phyloP scores from a whole-genome alignment of 2,329 filamentous ascomycete species.

The Alternaria alternata region DNA sequence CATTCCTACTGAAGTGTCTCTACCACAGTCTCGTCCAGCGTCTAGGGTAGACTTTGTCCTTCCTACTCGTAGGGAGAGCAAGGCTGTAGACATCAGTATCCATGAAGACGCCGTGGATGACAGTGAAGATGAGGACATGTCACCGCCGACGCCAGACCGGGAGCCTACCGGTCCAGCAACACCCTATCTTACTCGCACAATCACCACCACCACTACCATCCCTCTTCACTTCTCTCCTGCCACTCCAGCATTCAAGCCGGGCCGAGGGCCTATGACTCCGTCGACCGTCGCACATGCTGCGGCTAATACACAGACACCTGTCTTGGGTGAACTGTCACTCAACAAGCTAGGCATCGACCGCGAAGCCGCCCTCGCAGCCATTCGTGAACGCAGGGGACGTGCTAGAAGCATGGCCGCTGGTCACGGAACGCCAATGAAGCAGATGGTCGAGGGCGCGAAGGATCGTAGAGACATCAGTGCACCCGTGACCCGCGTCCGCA shows the following conservation, averaged over 20 bases:
- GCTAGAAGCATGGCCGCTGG: slow-evolving; percentile 73
- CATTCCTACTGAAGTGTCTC: slow-evolving; percentile 20
- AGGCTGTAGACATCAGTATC: slow-evolving; percentile 32
- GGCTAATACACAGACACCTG: slow-evolving; percentile 38
- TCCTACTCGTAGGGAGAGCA: slow-evolving; percentile 22
- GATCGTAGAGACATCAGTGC: slow-evolving; percentile 59
- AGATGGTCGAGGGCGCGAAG: slow-evolving; percentile 62
- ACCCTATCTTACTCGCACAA: slow-evolving; percentile 51
- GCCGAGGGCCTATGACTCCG: slow-evolving; percentile 38
- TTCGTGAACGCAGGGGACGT: slow-evolving; percentile 74
- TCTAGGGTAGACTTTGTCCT: slow-evolving; percentile 21
- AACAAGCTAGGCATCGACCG: slow-evolving; percentile 58
- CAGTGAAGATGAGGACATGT: slow-evolving; percentile 40
- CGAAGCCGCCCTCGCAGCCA: slow-evolving; percentile 78
- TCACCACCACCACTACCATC: slow-evolving; percentile 59
- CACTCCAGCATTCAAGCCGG: slow-evolving; percentile 43
- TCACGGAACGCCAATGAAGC: slow-evolving; percentile 67
- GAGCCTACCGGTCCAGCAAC: slow-evolving; percentile 39
- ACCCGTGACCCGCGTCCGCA: slow-evolving; percentile 46
- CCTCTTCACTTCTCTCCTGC: slow-evolving; percentile 57
- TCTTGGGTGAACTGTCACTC: slow-evolving; percentile 42
- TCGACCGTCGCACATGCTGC: slow-evolving; percentile 49
- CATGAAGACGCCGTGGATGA: slow-evolving; percentile 46
- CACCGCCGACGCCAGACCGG: slow-evolving; percentile 29
- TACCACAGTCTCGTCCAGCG: slow-evolving; percentile 14